Evolutionary conservation across 2,329 filamentous ascomycete genomes (phyloP), one percentile per base, ranked within the genome.

Genomic region (Neofusicoccum umdonicola): DNA sequence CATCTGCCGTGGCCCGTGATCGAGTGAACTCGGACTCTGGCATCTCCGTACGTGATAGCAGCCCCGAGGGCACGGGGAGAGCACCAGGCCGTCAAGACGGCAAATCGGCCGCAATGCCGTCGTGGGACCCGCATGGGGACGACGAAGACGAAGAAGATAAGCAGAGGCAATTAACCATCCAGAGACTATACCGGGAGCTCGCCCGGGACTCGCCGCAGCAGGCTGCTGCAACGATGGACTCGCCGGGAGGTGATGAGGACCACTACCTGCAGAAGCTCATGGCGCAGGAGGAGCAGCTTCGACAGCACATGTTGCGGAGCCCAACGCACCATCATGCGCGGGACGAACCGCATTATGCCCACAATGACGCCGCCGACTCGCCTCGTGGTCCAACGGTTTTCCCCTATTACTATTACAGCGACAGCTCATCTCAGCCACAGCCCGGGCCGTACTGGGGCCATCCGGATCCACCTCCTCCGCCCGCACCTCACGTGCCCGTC

Each of bases 11-110:
- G 17, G 62, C 47, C 50, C 54, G 48, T 54, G 44, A 63, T 8
- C 62, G 56, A 9, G 58, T 65, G 44, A 64, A 66, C 52, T 69
- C 66, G 44, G 70, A 72, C 34, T 71, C 70, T 61, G 71, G 70
- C 47, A 72, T 71, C 48, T 75, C 76, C 15, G 67, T 74, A 4
- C 71, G 72, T 52, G 71, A 71, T 41, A 73, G 73, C 54, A 75
- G 73, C 67, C 73, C 76, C 61, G 71, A 74, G 17, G 68, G 70
- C 19, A 66, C 52, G 52, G 65, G 68, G 70, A 15, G 69, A 39
- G 44, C n/a, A 39, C 35, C n/a, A 56, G 44, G 41, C 15, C 39
- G 34, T 44, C 35, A 35, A n/a, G 41, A 64, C 37, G 27, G 35
- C 27, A 48, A 37, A 41, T 37, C 62, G 31, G 52, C 45, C 42